Base-by-base conservation (phyloP, 257 asterid genomes). In the Misopates orontium region DNA sequence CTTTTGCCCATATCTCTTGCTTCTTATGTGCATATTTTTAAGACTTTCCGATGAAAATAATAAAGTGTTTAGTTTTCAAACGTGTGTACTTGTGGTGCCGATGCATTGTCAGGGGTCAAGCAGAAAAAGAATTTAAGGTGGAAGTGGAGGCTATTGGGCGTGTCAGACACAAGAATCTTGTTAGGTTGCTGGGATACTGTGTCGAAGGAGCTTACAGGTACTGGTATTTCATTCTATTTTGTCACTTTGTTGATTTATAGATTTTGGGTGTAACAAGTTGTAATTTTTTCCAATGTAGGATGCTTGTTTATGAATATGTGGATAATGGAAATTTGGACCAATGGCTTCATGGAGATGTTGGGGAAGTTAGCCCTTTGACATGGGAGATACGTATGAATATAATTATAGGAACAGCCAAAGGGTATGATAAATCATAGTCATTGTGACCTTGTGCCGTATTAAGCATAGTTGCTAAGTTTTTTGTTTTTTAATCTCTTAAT, bases 181-280 rank as follows among this genome's bases (percentile, higher is more conserved):
- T 93, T 41, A 78, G 96, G 72, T 78, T 93, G 75, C 80, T 93
- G 2, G 98, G 98, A 4, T 93, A 89, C 80, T 89, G 98, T 60
- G 97, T 89, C 41, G 98, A 93, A 85, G 98, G 97, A 74, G 98
- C 98, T 66, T 86, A 87, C 67, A 84, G 98, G 98, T 89, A 80
- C 48, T 63, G 60, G 20, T 16, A 56, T 17, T 64, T 24, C 67
- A 18, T 67, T 25, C 36, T 63, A 11, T 24, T 52, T 39, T 62
- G 60, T 44, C 60, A 42, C 19, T 51, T 66, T 64, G 20, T 45
- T 25, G 21, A 61, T 17, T 14, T 60, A 40, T 48, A 24, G 42
- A 14, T 32, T 50, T n/a, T 22, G 41, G 51, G 55, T 47, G 49
- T 67, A 48, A 21, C 58, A 71, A 56, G 39, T 67, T 75, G 60